These are phyloP conservation scores for Abortiporus biennis DNA, from an alignment of 1,284 basidiomycete genomes.

Conservation along the genomic window DNA sequence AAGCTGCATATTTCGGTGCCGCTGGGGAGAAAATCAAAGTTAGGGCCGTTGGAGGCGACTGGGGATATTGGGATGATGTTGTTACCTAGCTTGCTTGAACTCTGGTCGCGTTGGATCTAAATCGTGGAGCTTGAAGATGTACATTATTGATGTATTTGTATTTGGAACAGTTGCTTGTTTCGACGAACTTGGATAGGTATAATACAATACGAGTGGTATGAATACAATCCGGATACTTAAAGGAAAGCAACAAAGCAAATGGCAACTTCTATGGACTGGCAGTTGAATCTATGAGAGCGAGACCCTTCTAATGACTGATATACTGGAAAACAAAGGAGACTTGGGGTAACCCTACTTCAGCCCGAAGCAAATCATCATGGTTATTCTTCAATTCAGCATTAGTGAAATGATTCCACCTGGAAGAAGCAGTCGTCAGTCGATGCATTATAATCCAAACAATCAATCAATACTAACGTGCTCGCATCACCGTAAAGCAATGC, in stretches of 20 bases:
- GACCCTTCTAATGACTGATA: constrained; percentile 59
- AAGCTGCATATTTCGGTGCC: constrained; percentile 70
- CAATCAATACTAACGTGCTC: constrained; percentile 73
- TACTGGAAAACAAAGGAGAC: constrained; percentile 93
- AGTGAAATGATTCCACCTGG: constrained; percentile 96
- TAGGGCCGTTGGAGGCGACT: constrained; percentile 55
- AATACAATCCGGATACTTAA: too few relatives aligned
- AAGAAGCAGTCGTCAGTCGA: constrained; percentile 7
- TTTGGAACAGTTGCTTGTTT: too few relatives aligned
- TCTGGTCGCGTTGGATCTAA: neutral
- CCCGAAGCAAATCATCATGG: constrained; percentile 93
- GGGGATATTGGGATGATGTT: constrained; percentile 66
- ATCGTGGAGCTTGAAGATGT: neutral
- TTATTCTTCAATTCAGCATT: constrained; percentile 85
- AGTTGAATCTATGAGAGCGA: constrained; percentile 1
- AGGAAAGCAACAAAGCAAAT: too few relatives aligned
- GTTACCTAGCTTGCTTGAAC: constrained; percentile 31
- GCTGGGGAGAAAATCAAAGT: constrained; percentile 71
- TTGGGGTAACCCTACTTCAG: constrained; percentile 80
- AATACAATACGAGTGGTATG: constrained; percentile 5
- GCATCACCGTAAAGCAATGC: constrained; percentile 95
- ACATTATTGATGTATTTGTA: neutral
- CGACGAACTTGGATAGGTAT: constrained; percentile 3
- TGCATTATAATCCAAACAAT: neutral
- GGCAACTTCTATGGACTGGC: too few relatives aligned